These are phyloP conservation scores for Penicillium capsulatum DNA, from an alignment of 2,329 filamentous ascomycete species.

Conservation along the genomic window DNA sequence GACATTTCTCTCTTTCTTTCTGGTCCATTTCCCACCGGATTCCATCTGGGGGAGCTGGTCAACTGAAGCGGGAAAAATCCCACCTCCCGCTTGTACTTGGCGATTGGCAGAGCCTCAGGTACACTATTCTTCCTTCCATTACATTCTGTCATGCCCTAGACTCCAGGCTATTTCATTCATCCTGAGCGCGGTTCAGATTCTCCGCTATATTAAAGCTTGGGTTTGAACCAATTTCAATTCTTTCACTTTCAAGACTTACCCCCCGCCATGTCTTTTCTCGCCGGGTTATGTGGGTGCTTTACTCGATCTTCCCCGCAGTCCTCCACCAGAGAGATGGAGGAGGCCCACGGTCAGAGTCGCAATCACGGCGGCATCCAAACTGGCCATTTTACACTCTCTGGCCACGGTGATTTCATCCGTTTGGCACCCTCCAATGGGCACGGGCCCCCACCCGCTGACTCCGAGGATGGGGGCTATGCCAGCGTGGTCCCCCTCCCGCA, in stretches of 20 bases:
- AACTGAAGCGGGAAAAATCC: constrained; percentile 8
- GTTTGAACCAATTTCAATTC: neutral
- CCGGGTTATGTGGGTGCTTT: constrained; percentile 25
- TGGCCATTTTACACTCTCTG: constrained; percentile 18
- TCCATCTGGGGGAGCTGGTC: constrained; percentile 5
- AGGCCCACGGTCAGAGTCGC: constrained; percentile 1
- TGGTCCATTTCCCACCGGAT: neutral
- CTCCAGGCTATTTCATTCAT: too few relatives aligned
- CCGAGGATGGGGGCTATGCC: constrained; percentile 29
- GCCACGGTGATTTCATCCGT: constrained; percentile 17
- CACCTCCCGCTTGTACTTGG: neutral
- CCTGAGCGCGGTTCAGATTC: too few relatives aligned
- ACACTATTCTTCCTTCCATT: neutral
- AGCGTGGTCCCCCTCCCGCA: constrained; percentile 36
- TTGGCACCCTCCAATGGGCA: constrained; percentile 8
- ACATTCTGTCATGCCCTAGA: neutral
- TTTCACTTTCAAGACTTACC: neutral
- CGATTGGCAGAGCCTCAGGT: constrained; percentile 2
- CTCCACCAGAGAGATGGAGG: constrained; percentile 12
- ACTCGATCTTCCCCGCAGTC: constrained; percentile 8
- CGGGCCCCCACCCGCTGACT: constrained; percentile 19
- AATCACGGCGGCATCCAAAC: constrained; percentile 17
- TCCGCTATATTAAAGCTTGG: too few relatives aligned
- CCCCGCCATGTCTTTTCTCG: constrained; percentile 23
- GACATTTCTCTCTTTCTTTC: neutral